Evolutionary conservation across 805 yeast species (phyloP), one percentile per base, ranked within the genome.

Genomic region (Candida ipomoeae): DNA sequence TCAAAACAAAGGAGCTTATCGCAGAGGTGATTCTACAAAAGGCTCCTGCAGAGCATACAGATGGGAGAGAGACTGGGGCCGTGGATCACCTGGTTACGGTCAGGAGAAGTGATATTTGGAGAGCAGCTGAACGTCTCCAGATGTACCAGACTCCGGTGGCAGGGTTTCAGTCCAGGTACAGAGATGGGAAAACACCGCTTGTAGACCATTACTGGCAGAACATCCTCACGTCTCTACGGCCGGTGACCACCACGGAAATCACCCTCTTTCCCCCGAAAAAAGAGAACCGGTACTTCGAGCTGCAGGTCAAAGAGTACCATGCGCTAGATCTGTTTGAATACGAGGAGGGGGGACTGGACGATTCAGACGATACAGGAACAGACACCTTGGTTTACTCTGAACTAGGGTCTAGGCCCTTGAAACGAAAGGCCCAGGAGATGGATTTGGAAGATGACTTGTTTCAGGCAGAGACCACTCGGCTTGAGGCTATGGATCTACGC

Each of bases 1-100:
- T 53, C 20, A 49, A 58, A 7, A 48, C 57, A 2, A 54, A 49
- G 26, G 55, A 57, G 34, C 40, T 62, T 15, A 21, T 64, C n/a
- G 46, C 46, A 18, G 52, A 51, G 38, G 39, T 62, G 21, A 40
- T 60, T 2, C 49, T 54, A 31, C 21, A 41, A 2, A 59, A 57
- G 46, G 55, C 52, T 18, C 17, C 15, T 36, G 18, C 23, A 8
- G 40, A 36, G 21, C 8, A 11, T 8, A 17, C 21, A 36, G 17
- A 36, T 36, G 35, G 1, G 3, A 13, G 15, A 6, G n/a, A 33
- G 3, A 3, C 14, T 33, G 35, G n/a, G 5, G 7, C 35, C n/a
- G 15, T 33, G 35, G 35, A 33, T 26, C 10, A 26, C 29, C 29
- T 26, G 29, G 29, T 26, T 26, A 8, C 29, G 11, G 50, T 55